These are phyloP conservation scores for Urochloa ruziziensis DNA, from an alignment of 176 grass and related monocot species.

Conservation along the genomic window DNA sequence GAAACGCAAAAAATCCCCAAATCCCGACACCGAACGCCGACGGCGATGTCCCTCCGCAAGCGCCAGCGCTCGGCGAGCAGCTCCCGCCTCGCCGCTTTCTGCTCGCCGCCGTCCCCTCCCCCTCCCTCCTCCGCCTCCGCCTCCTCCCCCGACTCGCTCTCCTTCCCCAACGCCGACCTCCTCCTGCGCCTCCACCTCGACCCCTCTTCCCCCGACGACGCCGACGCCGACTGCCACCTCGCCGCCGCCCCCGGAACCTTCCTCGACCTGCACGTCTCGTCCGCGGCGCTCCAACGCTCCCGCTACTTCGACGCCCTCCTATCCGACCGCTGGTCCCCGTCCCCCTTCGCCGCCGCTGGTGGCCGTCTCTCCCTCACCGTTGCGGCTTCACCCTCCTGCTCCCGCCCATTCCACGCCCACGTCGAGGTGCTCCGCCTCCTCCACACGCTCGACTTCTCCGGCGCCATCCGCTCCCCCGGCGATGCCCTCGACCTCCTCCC, in stretches of 20 bases:
- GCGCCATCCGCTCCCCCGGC: constrained; percentile 29
- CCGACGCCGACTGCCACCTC: neutral
- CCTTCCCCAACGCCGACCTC: constrained; percentile 53
- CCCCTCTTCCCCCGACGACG: neutral
- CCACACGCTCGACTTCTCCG: constrained; percentile 62
- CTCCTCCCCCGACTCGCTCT: constrained; percentile 26
- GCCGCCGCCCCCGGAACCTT: neutral
- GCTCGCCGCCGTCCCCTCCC: constrained; percentile 25
- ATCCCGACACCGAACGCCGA: neutral
- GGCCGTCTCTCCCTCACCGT: neutral
- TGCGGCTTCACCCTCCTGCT: neutral
- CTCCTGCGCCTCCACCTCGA: constrained; percentile 64
- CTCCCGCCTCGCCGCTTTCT: constrained; percentile 44
- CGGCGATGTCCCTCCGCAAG: constrained; percentile 72
- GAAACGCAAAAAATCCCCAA: constrained; percentile 20
- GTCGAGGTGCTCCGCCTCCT: constrained; percentile 57
- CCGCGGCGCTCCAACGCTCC: constrained; percentile 48
- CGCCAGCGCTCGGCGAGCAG: constrained; percentile 69
- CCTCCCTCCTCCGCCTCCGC: neutral
- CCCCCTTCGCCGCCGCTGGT: neutral
- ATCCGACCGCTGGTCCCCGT: constrained; percentile 47
- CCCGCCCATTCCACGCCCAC: constrained; percentile 52
- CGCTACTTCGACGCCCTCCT: constrained; percentile 61
- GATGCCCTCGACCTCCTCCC: constrained; percentile 63
- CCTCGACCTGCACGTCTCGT: constrained; percentile 30